Conservation (phyloP, 495 filamentous ascomycete genomes). For the Trichoderma reesei region DNA sequence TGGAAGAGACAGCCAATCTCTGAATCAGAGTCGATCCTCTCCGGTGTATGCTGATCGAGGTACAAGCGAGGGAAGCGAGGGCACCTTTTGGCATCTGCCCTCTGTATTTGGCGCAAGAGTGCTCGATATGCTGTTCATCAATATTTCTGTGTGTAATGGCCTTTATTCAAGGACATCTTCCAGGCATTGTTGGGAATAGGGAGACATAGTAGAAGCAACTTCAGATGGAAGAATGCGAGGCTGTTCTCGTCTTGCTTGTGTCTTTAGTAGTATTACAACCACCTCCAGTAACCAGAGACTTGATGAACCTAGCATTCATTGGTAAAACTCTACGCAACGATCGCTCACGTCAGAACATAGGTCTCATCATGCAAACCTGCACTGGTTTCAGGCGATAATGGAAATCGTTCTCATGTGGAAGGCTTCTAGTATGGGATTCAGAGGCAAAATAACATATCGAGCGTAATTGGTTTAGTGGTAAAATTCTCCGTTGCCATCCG, state of each 20-base stretch:
- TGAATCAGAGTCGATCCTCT: slow-evolving; percentile 6
- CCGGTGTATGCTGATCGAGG: slow-evolving; percentile 7
- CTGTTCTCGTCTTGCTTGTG: no score
- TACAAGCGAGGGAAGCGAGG: neutral
- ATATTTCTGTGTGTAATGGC: neutral
- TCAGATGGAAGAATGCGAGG: no score
- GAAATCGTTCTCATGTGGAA: no score
- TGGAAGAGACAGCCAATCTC: slow-evolving; percentile 10
- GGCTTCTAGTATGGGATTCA: neutral
- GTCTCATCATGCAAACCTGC: no score
- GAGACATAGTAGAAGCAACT: neutral
- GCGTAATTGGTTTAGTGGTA: slow-evolving; percentile 9
- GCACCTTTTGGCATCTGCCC: neutral
- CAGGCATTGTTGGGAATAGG: neutral
- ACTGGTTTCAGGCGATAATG: no score
- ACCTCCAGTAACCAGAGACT: no score
- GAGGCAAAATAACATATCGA: neutral
- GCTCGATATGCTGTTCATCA: neutral
- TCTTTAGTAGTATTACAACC: no score
- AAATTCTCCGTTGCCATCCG: slow-evolving; percentile 9
- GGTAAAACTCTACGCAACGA: no score
- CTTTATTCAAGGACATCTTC: neutral
- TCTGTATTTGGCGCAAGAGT: neutral
- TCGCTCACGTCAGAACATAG: no score
- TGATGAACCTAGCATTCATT: no score